Conservation (phyloP, 768 basidiomycete genomes). For the Kwoniella mangroviensis region DNA sequence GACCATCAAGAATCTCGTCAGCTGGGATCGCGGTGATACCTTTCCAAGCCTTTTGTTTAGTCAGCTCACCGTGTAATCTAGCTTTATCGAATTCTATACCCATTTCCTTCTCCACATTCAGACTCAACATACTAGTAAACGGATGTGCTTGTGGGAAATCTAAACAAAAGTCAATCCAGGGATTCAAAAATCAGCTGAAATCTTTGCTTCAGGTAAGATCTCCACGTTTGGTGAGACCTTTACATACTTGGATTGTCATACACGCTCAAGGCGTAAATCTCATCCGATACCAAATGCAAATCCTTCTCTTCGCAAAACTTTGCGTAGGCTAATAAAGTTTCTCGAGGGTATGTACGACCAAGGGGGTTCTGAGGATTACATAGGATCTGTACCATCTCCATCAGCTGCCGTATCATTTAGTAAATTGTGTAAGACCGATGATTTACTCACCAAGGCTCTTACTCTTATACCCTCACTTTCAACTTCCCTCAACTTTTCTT, state of each 20-base stretch:
- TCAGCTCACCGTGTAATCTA: conserved; percentile 48
- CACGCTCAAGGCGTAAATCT: conserved; percentile 56
- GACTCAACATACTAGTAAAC: conserved; percentile 51
- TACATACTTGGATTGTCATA: conserved; percentile 45
- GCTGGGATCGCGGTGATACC: background rate
- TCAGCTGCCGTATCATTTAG: conserved; percentile 2
- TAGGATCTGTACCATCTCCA: conserved; percentile 31
- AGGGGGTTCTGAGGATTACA: conserved; percentile 52
- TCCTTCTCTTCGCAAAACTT: conserved; percentile 54
- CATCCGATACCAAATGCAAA: conserved; percentile 55
- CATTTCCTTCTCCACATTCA: conserved; percentile 52
- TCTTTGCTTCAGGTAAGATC: background rate
- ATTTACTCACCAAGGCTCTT: conserved; percentile 39
- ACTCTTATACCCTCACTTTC: conserved; percentile 42
- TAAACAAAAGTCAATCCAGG: conserved; percentile 2
- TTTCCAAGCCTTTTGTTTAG: too few relatives aligned
- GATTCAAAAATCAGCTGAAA: background rate
- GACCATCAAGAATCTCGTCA: background rate
- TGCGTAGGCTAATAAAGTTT: conserved; percentile 51
- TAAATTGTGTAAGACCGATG: background rate
- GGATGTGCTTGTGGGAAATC: conserved; percentile 37
- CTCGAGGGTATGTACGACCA: conserved; percentile 45
- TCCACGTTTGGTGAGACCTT: too few relatives aligned
- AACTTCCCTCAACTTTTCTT: conserved; percentile 32
- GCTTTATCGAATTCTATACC: conserved; percentile 45